Base-by-base conservation (phyloP, 768 basidiomycete species). In the Naganishia randhawae region DNA sequence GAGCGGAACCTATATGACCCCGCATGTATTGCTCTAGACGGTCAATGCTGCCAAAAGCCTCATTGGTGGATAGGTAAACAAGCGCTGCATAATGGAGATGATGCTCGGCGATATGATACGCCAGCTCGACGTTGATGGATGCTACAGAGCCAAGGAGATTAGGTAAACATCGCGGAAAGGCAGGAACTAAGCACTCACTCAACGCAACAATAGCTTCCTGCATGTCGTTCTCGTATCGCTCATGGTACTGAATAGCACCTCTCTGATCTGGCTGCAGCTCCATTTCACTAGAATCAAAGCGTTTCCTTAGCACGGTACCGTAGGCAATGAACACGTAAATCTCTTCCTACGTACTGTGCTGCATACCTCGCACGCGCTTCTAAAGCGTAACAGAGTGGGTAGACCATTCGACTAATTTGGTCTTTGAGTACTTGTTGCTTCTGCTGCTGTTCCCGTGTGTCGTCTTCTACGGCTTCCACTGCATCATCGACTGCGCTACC, bases 301-400 rank as follows among this genome's bases (percentile, higher is more conserved):
- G 10, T 2, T 11, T 9, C 16, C 25, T 61, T 39, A 61, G 37
- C 39, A 27, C 22, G 6, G 10, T 22, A 22, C 11, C 10, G 9
- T n/a, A 9, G 31, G 8, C 31, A 39, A 55, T 11, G n/a, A 37
- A 16, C 31, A 4, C 4, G 31, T 3, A 1, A 61, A 25, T 41
- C n/a, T n/a, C n/a, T n/a, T n/a, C n/a, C 31, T n/a, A 48, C 45
- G 57, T 61, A 61, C 57, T 67, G 53, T 10, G 66, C 66, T 42
- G 53, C 53, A 37, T 55, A 53, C 22, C 66, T 35, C 29, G 53
- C 53, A 32, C 53, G 50, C 16, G 52, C 66, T n/a, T 67, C 66
- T 10, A 67, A 39, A 10, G 66, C 52, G 53, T 54, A 67, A 35
- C 66, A 67, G n/a, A 67, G 54, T 35, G 66, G 53, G 29, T 67